Conservation (phyloP, 2,329 filamentous ascomycete genomes). For the Thelonectria blattea region DNA sequence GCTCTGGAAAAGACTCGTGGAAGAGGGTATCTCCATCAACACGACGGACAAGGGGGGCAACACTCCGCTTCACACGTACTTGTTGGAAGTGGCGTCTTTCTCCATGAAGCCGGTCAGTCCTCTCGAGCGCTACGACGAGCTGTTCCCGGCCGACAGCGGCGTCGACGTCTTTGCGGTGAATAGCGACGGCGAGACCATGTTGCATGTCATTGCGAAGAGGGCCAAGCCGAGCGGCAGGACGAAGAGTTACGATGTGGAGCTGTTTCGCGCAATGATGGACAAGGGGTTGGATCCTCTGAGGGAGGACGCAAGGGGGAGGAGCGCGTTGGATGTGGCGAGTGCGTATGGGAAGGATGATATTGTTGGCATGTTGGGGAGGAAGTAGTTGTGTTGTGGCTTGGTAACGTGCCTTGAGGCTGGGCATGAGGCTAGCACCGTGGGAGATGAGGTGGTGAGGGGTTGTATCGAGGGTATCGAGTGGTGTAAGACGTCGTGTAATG, state of each 20-base stretch:
- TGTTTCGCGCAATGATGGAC: conserved; percentile 26
- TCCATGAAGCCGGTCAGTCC: conserved; percentile 9
- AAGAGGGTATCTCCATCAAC: conserved; percentile 25
- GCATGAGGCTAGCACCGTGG: no score
- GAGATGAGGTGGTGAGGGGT: no score
- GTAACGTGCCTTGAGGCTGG: no score
- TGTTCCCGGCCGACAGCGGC: conserved; percentile 23
- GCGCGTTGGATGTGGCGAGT: conserved; percentile 33
- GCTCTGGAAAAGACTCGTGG: conserved; percentile 20
- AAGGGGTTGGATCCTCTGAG: conserved; percentile 31
- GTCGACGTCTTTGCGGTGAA: conserved; percentile 27
- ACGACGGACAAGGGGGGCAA: conserved; percentile 21
- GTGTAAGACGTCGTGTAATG: no score
- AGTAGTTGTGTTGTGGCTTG: conserved; percentile 1
- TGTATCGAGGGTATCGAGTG: no score
- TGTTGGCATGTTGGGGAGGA: conserved; percentile 24
- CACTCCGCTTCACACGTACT: conserved; percentile 22
- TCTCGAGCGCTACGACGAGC: conserved; percentile 15
- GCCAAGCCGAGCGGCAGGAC: accelerated
- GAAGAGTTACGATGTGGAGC: conserved; percentile 20
- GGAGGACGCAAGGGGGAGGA: conserved; percentile 30
- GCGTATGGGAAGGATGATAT: conserved; percentile 31
- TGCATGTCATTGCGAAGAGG: conserved; percentile 24
- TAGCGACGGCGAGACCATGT: conserved; percentile 22
- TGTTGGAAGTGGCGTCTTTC: not conserved